phyloP scores from a whole-genome alignment of 2,329 filamentous ascomycete genomes.

The Stemphylium vesicarium region DNA sequence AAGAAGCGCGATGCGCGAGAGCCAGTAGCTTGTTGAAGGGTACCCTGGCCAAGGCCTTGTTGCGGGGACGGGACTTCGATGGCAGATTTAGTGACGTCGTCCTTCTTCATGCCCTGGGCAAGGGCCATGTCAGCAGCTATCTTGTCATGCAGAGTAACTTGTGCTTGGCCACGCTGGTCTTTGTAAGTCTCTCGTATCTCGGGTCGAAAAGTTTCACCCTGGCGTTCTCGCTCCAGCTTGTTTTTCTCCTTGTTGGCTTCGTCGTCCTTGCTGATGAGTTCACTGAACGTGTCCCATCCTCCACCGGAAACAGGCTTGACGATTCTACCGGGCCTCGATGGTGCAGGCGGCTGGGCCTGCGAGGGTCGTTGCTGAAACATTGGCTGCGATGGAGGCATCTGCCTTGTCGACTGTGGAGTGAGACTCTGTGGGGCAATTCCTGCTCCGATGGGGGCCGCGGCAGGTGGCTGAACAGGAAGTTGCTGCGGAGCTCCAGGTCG shows the following conservation, averaged over 20 bases:
- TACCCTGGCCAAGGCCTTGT: constrained; percentile 26
- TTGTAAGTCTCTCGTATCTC: constrained; percentile 44
- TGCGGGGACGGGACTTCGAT: constrained; percentile 33
- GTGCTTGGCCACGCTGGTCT: constrained; percentile 38
- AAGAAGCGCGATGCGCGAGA: constrained; percentile 49
- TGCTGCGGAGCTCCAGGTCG: constrained; percentile 41
- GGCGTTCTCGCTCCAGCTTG: constrained; percentile 37
- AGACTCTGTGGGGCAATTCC: constrained; percentile 26
- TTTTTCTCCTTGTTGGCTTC: constrained; percentile 28
- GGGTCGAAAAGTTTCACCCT: constrained; percentile 38
- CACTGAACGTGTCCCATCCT: constrained; percentile 43
- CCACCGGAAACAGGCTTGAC: constrained; percentile 40
- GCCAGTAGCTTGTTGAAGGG: constrained; percentile 34
- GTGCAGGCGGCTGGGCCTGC: constrained; percentile 20
- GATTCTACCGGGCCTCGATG: constrained; percentile 28
- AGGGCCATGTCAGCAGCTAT: constrained; percentile 25
- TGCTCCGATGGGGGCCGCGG: constrained; percentile 33
- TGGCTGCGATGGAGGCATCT: constrained; percentile 23
- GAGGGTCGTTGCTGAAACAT: constrained; percentile 30
- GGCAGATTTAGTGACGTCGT: constrained; percentile 32
- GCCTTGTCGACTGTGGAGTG: constrained; percentile 23
- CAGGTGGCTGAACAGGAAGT: constrained; percentile 35
- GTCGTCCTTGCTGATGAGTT: constrained; percentile 42
- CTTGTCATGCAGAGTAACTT: constrained; percentile 37
- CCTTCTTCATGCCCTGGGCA: constrained; percentile 29